These are phyloP conservation scores for Buxus sempervirens DNA, from an alignment of 164 flowering plant species.

Conservation along the genomic window DNA sequence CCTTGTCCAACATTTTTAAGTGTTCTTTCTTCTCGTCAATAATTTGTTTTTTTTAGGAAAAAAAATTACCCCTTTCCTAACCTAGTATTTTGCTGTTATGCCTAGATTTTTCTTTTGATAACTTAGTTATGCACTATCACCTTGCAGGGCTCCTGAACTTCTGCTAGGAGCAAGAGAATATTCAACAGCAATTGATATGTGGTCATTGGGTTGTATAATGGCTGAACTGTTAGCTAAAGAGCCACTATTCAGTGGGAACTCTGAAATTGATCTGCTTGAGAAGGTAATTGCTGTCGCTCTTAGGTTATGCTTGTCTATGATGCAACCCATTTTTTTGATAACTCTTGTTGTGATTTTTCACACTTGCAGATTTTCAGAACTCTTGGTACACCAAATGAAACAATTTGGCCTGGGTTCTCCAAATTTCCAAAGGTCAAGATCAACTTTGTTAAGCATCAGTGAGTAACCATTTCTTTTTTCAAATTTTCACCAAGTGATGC, in stretches of 20 bases:
- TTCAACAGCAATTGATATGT: constrained; percentile 98
- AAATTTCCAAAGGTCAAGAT: constrained; percentile 79
- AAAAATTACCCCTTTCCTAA: not conserved
- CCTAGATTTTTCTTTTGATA: no score
- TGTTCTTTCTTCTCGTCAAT: not conserved
- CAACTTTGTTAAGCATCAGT: constrained; percentile 81
- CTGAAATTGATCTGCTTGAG: constrained; percentile 90
- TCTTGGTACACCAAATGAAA: constrained; percentile 89
- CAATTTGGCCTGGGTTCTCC: constrained; percentile 86
- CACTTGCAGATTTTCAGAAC: constrained; percentile 62
- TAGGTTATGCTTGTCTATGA: not conserved
- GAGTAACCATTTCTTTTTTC: constrained; percentile 20
- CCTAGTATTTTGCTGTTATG: no score
- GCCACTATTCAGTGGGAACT: constrained; percentile 86
- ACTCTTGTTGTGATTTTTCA: not conserved
- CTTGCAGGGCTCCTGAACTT: constrained; percentile 92
- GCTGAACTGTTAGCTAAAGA: constrained; percentile 87
- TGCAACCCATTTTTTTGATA: not conserved
- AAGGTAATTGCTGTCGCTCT: constrained; percentile 44
- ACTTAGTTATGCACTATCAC: not conserved
- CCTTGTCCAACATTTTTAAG: not conserved
- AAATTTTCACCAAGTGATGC: not conserved
- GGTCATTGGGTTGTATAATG: constrained; percentile 99
- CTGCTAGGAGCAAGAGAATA: constrained; percentile 85
- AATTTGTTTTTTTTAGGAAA: no score